Percentiles rank a stretch among this genome's conserved stretches.
Evolutionary conservation across 441 rosid genomes (phyloP).

Genomic region (Eruca vesicaria): DNA sequence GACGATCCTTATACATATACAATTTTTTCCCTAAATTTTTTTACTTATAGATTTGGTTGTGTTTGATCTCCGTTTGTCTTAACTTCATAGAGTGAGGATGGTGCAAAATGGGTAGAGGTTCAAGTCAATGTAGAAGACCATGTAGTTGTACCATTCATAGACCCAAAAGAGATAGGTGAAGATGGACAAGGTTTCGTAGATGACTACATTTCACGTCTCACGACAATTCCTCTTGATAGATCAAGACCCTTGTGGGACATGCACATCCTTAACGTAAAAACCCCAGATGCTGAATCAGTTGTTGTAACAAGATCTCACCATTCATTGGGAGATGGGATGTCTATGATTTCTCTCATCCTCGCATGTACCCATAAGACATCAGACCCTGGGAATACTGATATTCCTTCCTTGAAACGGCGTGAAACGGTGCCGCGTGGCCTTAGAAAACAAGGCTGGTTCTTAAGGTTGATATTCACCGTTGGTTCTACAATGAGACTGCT

Average conservation of each 20-base stretch:
- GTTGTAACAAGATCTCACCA: conserved; percentile 43
- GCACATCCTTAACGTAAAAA: conserved; percentile 43
- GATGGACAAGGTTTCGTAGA: conserved; percentile 38
- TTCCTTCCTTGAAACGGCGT: conserved; percentile 32
- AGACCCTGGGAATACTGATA: conserved; percentile 30
- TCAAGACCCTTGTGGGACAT: conserved; percentile 52
- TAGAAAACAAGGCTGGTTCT: background rate
- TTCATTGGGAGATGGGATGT: conserved; percentile 45
- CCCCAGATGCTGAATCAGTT: conserved; percentile 41
- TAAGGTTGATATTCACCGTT: conserved; percentile 2
- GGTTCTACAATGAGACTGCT: conserved; percentile 6
- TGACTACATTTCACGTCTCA: conserved; percentile 34
- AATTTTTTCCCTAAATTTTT: background rate
- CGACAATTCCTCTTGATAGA: conserved; percentile 30
- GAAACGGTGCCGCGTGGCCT: background rate
- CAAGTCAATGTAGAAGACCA: conserved; percentile 43
- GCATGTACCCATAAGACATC: conserved; percentile 42
- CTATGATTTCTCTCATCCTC: conserved; percentile 46
- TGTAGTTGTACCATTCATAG: conserved; percentile 33
- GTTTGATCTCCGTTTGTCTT: background rate
- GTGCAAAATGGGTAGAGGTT: conserved; percentile 40
- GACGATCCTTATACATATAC: background rate
- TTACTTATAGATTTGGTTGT: background rate
- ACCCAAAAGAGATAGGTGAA: conserved; percentile 27
- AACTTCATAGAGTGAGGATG: conserved; percentile 10